Conservation (phyloP, 345 rosid genomes). For the Reutealis trisperma region DNA sequence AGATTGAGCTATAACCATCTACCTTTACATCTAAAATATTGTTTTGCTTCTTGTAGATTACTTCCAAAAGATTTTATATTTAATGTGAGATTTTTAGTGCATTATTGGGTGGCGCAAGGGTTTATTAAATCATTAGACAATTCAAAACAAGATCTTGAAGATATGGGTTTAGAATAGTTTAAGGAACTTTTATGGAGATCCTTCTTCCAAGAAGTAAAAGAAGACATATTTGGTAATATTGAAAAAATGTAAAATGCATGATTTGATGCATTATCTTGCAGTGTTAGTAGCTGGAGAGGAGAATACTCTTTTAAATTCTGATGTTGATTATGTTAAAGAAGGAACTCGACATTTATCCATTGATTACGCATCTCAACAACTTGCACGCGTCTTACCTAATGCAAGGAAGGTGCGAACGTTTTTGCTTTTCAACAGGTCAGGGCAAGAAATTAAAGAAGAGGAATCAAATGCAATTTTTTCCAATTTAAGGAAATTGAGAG, state of each 20-base stretch:
- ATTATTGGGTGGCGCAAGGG: conserved; percentile 30
- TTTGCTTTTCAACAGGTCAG: too few relatives aligned
- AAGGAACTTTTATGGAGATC: conserved; percentile 8
- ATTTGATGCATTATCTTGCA: background rate
- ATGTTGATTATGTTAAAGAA: too few relatives aligned
- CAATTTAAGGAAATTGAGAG: too few relatives aligned
- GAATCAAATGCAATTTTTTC: too few relatives aligned
- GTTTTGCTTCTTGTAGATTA: conserved; percentile 40
- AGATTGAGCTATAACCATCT: conserved; percentile 29
- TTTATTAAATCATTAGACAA: background rate
- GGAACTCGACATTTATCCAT: too few relatives aligned
- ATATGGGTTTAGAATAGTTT: conserved; percentile 14
- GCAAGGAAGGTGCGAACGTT: too few relatives aligned
- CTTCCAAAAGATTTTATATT: conserved; percentile 33
- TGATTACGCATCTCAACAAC: too few relatives aligned
- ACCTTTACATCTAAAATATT: conserved; percentile 35
- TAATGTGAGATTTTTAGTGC: conserved; percentile 12
- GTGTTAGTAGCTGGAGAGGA: background rate
- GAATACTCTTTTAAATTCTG: too few relatives aligned
- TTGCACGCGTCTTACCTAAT: background rate
- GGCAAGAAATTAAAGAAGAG: too few relatives aligned
- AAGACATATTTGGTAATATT: background rate
- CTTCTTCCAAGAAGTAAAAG: conserved; percentile 1
- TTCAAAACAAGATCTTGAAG: background rate
- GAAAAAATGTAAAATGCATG: conserved; percentile 1